These are phyloP conservation scores for Capsicum pubescens DNA, from an alignment of 257 asterid species.

Conservation along the genomic window DNA sequence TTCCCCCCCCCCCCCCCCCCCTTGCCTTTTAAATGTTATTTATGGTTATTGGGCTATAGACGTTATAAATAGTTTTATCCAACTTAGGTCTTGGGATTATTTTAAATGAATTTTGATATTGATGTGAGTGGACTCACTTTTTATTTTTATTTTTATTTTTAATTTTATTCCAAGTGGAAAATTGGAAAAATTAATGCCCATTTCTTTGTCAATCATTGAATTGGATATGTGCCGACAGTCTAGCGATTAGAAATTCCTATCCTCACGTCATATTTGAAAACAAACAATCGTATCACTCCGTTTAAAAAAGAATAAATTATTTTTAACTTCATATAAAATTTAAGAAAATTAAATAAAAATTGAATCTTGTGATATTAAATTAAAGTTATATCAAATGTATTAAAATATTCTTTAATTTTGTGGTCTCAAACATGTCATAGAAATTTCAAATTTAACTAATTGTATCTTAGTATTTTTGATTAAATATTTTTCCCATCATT, in stretches of 20 bases:
- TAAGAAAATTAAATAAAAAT: no score
- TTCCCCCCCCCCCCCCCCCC: no score
- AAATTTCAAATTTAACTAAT: no score
- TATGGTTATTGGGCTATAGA: not conserved
- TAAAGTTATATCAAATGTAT: no score
- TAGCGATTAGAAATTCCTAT: not conserved
- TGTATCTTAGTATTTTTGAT: no score
- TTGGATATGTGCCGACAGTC: slow-evolving; percentile 13
- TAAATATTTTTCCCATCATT: no score
- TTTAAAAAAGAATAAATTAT: no score
- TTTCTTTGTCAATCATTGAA: slow-evolving; percentile 1
- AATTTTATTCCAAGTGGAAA: not conserved
- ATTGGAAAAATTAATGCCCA: not conserved
- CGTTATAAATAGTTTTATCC: not conserved
- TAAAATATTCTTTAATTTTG: no score
- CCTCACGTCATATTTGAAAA: not conserved
- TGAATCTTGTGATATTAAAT: no score
- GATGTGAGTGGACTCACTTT: not conserved
- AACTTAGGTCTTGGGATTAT: not conserved
- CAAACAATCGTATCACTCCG: no score
- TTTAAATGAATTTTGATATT: not conserved
- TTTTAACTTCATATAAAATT: no score
- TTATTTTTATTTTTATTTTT: not conserved
- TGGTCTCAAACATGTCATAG: no score
- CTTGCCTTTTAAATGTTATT: not conserved